Conservation (phyloP, 2,329 filamentous ascomycete species). For the Xylariaceae sp. region DNA sequence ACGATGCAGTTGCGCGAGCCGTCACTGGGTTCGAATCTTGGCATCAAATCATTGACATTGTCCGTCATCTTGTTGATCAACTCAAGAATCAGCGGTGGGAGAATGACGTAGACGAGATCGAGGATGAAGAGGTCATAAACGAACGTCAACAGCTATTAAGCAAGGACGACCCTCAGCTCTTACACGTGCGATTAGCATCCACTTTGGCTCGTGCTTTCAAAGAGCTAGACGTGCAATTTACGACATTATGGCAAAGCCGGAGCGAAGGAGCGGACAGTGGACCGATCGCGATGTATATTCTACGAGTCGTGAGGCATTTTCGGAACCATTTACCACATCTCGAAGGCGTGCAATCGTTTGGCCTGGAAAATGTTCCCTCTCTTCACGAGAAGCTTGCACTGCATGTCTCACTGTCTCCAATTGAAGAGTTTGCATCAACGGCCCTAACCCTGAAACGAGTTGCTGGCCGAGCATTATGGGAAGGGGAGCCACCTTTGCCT, state of each 20-base stretch:
- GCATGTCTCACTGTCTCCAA: constrained; percentile 47
- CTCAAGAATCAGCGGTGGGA: constrained; percentile 72
- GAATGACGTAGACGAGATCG: constrained; percentile 69
- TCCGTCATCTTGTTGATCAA: constrained; percentile 60
- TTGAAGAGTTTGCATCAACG: constrained; percentile 46
- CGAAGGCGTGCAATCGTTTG: constrained; percentile 52
- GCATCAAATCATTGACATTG: constrained; percentile 69
- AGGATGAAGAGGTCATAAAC: constrained; percentile 70
- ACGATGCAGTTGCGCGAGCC: constrained; percentile 61
- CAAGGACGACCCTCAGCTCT: constrained; percentile 64
- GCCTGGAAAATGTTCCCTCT: constrained; percentile 57
- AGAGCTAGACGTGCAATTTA: constrained; percentile 56
- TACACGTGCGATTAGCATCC: constrained; percentile 58
- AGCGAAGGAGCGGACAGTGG: constrained; percentile 48
- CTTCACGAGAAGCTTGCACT: constrained; percentile 62
- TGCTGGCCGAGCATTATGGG: constrained; percentile 71
- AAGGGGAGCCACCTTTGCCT: constrained; percentile 71
- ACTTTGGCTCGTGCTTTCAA: constrained; percentile 57
- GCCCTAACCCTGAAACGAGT: constrained; percentile 47
- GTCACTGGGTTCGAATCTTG: constrained; percentile 67
- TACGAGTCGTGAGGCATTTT: constrained; percentile 74
- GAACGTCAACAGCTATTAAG: constrained; percentile 65
- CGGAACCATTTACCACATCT: constrained; percentile 61
- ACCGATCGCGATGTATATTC: constrained; percentile 60
- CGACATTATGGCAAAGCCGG: constrained; percentile 47